These are phyloP conservation scores for Cutaneotrichosporon arboriforme DNA, from an alignment of 1,284 basidiomycete genomes.

Conservation along the genomic window DNA sequence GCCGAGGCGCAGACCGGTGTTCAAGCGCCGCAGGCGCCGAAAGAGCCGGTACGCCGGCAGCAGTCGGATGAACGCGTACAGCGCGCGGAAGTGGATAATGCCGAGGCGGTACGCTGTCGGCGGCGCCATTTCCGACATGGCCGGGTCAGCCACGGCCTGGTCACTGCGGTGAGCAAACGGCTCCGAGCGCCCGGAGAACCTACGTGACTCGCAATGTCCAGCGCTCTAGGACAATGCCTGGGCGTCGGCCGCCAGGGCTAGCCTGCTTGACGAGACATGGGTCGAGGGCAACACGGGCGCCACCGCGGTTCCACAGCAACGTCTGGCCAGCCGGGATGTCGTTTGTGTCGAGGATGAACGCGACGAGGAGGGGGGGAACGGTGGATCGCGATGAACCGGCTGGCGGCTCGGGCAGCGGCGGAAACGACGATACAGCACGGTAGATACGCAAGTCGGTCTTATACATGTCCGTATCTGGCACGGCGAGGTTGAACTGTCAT, in stretches of 20 bases:
- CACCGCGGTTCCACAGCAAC: constrained; percentile 34
- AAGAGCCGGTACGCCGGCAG: constrained; percentile 41
- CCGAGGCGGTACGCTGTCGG: constrained; percentile 42
- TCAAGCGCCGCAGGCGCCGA: constrained; percentile 35
- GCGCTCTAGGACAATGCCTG: constrained; percentile 43
- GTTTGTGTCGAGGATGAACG: constrained; percentile 45
- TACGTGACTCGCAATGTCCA: constrained; percentile 43
- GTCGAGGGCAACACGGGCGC: constrained; percentile 30
- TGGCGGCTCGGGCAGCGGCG: constrained; percentile 10
- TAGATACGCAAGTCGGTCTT: constrained; percentile 42
- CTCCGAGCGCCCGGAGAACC: constrained; percentile 14
- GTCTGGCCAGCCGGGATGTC: constrained; percentile 41
- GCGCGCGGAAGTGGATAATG: constrained; percentile 43
- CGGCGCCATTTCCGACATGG: constrained; percentile 28
- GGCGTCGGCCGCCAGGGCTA: constrained; percentile 18
- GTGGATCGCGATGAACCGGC: constrained; percentile 13
- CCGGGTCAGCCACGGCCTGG: not conserved
- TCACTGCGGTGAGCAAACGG: constrained; percentile 1
- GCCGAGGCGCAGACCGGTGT: constrained; percentile 41
- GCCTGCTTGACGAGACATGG: constrained; percentile 13
- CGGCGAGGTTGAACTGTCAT: constrained; percentile 41
- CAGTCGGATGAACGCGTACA: constrained; percentile 39
- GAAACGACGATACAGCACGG: constrained; percentile 31
- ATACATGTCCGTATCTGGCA: constrained; percentile 43
- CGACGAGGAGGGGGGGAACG: constrained; percentile 44